Evolutionary conservation across 1,139 yeast species (phyloP), one percentile per base, ranked within the genome.

Genomic region (Suhomyces coccinellae): DNA sequence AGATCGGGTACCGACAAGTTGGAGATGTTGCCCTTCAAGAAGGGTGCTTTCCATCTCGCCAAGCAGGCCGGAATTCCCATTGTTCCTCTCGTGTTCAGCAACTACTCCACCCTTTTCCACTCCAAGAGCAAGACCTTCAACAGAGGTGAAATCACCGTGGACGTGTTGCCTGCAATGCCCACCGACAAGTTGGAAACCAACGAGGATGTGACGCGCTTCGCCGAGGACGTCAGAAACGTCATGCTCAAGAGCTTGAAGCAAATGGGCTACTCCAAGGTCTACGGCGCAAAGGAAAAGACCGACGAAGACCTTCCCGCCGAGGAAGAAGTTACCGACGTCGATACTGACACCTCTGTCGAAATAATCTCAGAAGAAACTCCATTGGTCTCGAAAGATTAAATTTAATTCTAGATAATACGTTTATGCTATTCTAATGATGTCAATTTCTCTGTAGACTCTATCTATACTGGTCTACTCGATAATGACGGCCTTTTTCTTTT

Each of bases 21-120:
- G 42, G 82, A 77, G 10, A 69, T 95, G 64, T 73, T 88, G 45
- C 96, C 96, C 1, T 88, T 93, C 67, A 93, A 93, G 66, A 95
- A 95, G 63, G 99, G 99, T 41, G 98, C 98, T 0, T 95, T 95
- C 81, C 97, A 93, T 66, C 77, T 93, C 59, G 99, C 99, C 11
- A 86, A 86, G 51, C 96, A 91, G 66, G 96, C 96, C 3, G 82
- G 82, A 34, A 82, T 93, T 30, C 98, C 98, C 20, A 73, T 93
- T 38, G 82, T 93, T 12, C 99, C 99, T 3, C 74, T 87, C 37
- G 95, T 88, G 9, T 88, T 89, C 7, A 80, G 91, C 36, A 95
- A 93, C 67, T 87, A 95, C 46, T 84, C 96, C 6, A 79, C 80
- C 32, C 65, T 95, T 35, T 80, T 87, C 69, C 79, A 82, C 57